Percentiles rank a stretch among this genome's conserved stretches.
Conservation (phyloP, 148 eudicot genomes). For the Gaultheria prostrata region DNA sequence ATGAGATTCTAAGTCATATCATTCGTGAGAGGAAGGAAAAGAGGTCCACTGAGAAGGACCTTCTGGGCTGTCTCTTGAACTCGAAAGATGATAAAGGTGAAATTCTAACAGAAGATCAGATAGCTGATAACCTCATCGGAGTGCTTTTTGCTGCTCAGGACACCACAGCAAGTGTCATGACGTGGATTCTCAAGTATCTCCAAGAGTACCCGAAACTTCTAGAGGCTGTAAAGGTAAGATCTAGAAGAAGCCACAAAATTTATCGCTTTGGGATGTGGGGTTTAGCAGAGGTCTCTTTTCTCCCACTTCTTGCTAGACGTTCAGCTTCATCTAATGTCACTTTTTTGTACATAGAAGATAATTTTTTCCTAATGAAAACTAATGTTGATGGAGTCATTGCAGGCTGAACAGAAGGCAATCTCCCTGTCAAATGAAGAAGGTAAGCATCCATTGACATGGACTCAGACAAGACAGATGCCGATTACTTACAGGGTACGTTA, state of each 20-base stretch:
- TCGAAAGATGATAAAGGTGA: slow-evolving; percentile 54
- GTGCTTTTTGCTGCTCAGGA: slow-evolving; percentile 92
- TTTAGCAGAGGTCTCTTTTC: background rate
- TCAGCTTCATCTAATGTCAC: background rate
- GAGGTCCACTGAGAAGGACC: slow-evolving; percentile 38
- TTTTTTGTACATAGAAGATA: background rate
- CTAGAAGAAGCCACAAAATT: slow-evolving; percentile 10
- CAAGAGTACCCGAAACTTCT: slow-evolving; percentile 45
- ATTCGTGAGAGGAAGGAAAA: slow-evolving; percentile 63
- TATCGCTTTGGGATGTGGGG: background rate
- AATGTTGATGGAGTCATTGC: slow-evolving; percentile 16
- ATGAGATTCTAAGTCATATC: slow-evolving; percentile 45
- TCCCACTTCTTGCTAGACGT: slow-evolving; percentile 10
- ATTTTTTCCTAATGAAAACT: background rate
- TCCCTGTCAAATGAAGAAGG: slow-evolving; percentile 48
- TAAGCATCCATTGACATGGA: slow-evolving; percentile 56
- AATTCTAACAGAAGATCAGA: slow-evolving; percentile 54
- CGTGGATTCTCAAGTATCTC: slow-evolving; percentile 87
- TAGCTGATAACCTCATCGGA: slow-evolving; percentile 77
- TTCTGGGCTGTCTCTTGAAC: slow-evolving; percentile 59
- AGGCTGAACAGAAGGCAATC: slow-evolving; percentile 69
- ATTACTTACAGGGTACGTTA: slow-evolving; percentile 60
- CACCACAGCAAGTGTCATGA: slow-evolving; percentile 82
- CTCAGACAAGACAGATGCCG: slow-evolving; percentile 74
- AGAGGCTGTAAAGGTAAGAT: slow-evolving; percentile 56